A percentile compares a stretch with the other conserved stretches of the same genome.
Conservation (phyloP, 306 rosid genomes). For the Sophora flavescens region DNA sequence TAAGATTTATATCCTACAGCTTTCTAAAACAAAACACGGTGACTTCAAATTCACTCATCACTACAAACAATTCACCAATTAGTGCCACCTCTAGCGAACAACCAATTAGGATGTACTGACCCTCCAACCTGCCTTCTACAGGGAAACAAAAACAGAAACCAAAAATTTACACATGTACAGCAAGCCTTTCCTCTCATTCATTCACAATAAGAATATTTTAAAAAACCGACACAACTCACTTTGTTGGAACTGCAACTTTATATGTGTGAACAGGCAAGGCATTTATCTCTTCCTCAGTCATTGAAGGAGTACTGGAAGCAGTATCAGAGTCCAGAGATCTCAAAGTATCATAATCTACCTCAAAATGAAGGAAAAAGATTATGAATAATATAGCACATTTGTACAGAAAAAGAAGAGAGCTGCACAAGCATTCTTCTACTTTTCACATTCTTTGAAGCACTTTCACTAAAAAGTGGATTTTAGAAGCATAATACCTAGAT, state of each 20-base stretch:
- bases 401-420: constrained; percentile 6
- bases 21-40: background rate
- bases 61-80: background rate
- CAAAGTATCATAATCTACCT: constrained; percentile 47
- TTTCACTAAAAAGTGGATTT: constrained; percentile 9
- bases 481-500: constrained; percentile 63
- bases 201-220: constrained; percentile 24
- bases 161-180: background rate
- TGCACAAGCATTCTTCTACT: background rate
- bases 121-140: background rate
- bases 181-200: background rate
- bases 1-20: constrained; percentile 6
- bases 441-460: background rate
- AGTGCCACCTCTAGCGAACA: background rate
- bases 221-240: constrained; percentile 47
- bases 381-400: background rate
- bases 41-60: constrained; percentile 1
- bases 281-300: constrained; percentile 67
- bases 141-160: background rate
- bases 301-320: constrained; percentile 49
- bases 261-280: constrained; percentile 62
- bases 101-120: background rate
- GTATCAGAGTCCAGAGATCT: constrained; percentile 41
- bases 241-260: constrained; percentile 47
- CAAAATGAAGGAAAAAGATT: constrained; percentile 10